Conservation (phyloP, 1,284 basidiomycete genomes). For the Ustilago esculenta region DNA sequence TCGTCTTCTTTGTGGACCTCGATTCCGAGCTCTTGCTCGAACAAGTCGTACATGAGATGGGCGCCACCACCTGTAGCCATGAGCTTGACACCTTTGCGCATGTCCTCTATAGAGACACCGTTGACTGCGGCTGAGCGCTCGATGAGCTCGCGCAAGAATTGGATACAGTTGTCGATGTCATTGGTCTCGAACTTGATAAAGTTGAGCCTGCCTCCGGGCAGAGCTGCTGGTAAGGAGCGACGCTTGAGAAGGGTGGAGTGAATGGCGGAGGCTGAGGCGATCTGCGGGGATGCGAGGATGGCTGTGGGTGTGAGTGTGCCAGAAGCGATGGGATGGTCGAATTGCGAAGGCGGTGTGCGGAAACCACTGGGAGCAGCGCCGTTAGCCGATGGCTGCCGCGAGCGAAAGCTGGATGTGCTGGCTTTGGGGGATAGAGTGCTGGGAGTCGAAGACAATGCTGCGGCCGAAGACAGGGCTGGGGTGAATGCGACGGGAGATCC, state of each 20-base stretch:
- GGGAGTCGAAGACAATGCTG: conserved; percentile 21
- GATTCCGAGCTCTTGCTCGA: conserved; percentile 80
- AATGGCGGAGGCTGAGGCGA: conserved; percentile 46
- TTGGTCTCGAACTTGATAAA: conserved; percentile 97
- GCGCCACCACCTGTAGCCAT: conserved; percentile 98
- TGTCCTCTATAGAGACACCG: conserved; percentile 85
- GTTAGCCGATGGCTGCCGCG: conserved; percentile 35
- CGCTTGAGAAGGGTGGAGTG: conserved; percentile 55
- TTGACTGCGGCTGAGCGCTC: conserved; percentile 86
- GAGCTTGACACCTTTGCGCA: conserved; percentile 93
- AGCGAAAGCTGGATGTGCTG: conserved; percentile 37
- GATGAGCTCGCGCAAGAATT: conserved; percentile 88
- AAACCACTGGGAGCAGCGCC: conserved; percentile 15
- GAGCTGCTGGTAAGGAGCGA: conserved; percentile 56
- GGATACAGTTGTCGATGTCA: conserved; percentile 81
- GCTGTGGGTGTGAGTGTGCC: conserved; percentile 60
- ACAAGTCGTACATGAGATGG: conserved; percentile 88
- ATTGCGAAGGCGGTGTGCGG: conserved; percentile 48
- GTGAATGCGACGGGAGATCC: conserved; percentile 9
- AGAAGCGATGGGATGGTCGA: conserved; percentile 36
- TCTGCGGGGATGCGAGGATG: conserved; percentile 38
- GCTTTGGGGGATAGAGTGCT: conserved; percentile 28
- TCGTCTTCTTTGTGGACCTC: conserved; percentile 91
- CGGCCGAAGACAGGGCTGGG: conserved; percentile 4
- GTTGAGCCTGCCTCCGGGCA: conserved; percentile 90